These are phyloP conservation scores for Jamesozyma rosinii DNA, from an alignment of 805 yeast genomes.

Conservation along the genomic window DNA sequence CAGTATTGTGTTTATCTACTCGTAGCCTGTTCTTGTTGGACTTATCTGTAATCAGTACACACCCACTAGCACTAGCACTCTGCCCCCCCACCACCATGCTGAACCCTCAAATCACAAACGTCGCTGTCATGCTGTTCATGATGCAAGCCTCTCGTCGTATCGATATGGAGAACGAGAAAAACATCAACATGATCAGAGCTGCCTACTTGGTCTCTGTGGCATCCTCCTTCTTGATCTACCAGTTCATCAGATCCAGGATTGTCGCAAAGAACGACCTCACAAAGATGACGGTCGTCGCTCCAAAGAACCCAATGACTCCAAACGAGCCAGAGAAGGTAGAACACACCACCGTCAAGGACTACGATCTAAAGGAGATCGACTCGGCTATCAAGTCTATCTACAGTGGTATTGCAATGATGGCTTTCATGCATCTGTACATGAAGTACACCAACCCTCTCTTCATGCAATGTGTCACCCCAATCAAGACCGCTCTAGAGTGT, in stretches of 20 bases:
- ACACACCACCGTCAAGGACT: conserved; percentile 88
- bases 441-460: conserved; percentile 94
- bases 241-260: conserved; percentile 52
- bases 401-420: conserved; percentile 94
- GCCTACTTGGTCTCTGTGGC: conserved; percentile 61
- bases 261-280: conserved; percentile 77
- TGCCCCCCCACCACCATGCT: too few species aligned
- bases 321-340: conserved; percentile 83
- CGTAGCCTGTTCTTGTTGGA: too few species aligned
- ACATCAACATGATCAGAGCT: conserved; percentile 65
- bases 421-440: conserved; percentile 95
- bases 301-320: conserved; percentile 60
- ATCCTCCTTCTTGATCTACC: conserved; percentile 56
- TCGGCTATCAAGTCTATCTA: conserved; percentile 70
- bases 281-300: conserved; percentile 79
- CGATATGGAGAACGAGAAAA: conserved; percentile 76
- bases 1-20: too few species aligned
- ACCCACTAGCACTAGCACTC: too few species aligned
- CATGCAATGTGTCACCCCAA: conserved; percentile 84
- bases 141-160: conserved; percentile 89
- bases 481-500: conserved; percentile 82
- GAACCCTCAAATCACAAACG: conserved; percentile 79
- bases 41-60: too few species aligned
- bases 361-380: conserved; percentile 82
- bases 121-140: conserved; percentile 87